These are phyloP conservation scores for Talaromyces verruculosus DNA, from an alignment of 2,329 filamentous ascomycete genomes.

Conservation along the genomic window DNA sequence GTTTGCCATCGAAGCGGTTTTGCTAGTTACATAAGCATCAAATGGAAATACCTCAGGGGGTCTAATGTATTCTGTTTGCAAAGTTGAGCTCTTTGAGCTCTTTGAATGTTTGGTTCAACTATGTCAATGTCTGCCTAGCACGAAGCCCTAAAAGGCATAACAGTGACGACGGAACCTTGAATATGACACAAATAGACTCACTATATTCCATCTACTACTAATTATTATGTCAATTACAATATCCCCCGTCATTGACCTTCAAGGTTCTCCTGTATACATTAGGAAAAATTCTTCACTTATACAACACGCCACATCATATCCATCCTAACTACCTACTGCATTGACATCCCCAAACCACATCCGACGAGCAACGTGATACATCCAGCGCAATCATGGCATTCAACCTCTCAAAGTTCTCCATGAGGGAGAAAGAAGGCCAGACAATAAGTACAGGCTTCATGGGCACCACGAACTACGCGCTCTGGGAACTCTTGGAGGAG, in stretches of 20 bases:
- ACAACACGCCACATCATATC: not conserved
- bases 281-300: not conserved
- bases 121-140: not conserved
- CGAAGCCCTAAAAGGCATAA: not conserved
- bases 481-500: not conserved
- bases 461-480: conserved; percentile 6
- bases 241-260: not conserved
- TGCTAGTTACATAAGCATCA: not conserved
- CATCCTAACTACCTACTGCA: not conserved
- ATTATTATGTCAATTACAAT: not conserved
- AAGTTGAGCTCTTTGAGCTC: not conserved
- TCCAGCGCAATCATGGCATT: not conserved
- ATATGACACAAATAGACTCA: not conserved
- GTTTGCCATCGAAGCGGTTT: too few species aligned
- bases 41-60: not conserved
- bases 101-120: not conserved
- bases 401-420: not conserved
- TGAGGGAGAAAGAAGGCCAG: not conserved
- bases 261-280: not conserved
- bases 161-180: not conserved
- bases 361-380: not conserved
- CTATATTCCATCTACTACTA: not conserved
- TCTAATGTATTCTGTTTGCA: too few species aligned
- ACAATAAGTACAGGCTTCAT: conserved; percentile 10
- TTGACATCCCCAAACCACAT: not conserved